phyloP scores from a whole-genome alignment of 352 stramenopile genomes.

The Globisporangium uncinulatum region DNA sequence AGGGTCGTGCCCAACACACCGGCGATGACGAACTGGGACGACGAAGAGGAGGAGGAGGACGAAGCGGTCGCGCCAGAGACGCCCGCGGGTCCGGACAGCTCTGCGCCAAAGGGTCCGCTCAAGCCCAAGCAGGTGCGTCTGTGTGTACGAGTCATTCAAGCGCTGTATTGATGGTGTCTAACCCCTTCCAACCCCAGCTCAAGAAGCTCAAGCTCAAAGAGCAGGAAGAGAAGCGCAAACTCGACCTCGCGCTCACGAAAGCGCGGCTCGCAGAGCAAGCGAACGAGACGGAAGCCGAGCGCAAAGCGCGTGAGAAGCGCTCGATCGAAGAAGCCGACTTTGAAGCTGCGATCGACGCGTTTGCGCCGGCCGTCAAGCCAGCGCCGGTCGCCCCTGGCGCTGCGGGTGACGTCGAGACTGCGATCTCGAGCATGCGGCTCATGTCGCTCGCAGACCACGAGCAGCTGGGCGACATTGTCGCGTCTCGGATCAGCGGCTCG shows the following conservation, averaged over 20 bases:
- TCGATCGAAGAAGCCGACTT: slow-evolving; percentile 71
- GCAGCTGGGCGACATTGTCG: slow-evolving; percentile 57
- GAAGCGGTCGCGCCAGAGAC: slow-evolving; percentile 18
- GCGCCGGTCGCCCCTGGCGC: slow-evolving; percentile 15
- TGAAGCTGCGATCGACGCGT: slow-evolving; percentile 70
- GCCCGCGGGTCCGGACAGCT: slow-evolving; percentile 16
- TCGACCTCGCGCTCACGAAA: slow-evolving; percentile 73
- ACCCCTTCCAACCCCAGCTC: slow-evolving; percentile 17
- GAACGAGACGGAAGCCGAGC: slow-evolving; percentile 58
- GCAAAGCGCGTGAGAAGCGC: slow-evolving; percentile 48
- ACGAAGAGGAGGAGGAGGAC: slow-evolving; percentile 73
- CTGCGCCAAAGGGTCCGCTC: slow-evolving; percentile 42
- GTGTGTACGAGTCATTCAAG: background rate
- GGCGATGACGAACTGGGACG: slow-evolving; percentile 63
- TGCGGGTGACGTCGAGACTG: slow-evolving; percentile 31
- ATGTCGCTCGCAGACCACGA: slow-evolving; percentile 72
- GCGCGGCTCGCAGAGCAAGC: slow-evolving; percentile 63
- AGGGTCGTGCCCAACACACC: slow-evolving; percentile 33
- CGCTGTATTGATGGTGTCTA: background rate
- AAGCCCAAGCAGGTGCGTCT: slow-evolving; percentile 63
- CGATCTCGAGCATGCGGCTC: slow-evolving; percentile 58
- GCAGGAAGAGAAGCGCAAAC: slow-evolving; percentile 74
- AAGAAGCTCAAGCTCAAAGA: slow-evolving; percentile 87
- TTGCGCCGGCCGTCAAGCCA: slow-evolving; percentile 39
- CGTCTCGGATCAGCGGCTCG: slow-evolving; percentile 44